These are phyloP conservation scores for Cladosporium oxysporum DNA, from an alignment of 2,329 filamentous ascomycete genomes.

Conservation along the genomic window DNA sequence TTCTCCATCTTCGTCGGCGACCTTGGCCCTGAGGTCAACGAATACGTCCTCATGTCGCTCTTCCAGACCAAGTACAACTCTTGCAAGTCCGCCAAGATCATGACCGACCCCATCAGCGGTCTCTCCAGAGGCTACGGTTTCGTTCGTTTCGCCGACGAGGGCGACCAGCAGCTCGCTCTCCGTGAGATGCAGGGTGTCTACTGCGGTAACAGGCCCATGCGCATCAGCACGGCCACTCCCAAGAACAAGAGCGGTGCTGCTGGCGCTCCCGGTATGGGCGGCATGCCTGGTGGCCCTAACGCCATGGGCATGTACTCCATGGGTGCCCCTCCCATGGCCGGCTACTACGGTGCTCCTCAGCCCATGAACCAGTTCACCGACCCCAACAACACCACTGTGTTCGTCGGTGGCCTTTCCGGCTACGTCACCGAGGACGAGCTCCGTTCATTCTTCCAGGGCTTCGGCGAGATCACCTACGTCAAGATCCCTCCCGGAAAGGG, in stretches of 20 bases:
- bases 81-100: slow-evolving; percentile 99
- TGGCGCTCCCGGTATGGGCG: slow-evolving; percentile 55
- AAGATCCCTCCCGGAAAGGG: slow-evolving; percentile 99
- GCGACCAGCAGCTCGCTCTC: slow-evolving; percentile 92
- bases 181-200: slow-evolving; percentile 99
- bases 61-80: slow-evolving; percentile 96
- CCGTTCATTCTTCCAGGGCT: slow-evolving; percentile 99
- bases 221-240: slow-evolving; percentile 94
- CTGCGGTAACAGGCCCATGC: slow-evolving; percentile 97
- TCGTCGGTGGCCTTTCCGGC: slow-evolving; percentile 93
- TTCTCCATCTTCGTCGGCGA: slow-evolving; percentile 98
- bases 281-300: slow-evolving; percentile 45
- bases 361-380: slow-evolving; percentile 99
- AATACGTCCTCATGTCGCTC: slow-evolving; percentile 94
- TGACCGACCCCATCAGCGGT: slow-evolving; percentile 97
- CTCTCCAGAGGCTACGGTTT: slow-evolving; percentile 98
- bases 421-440: slow-evolving; percentile 99
- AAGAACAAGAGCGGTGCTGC: slow-evolving; percentile 74
- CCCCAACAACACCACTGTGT: slow-evolving; percentile 98
- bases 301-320: slow-evolving; percentile 68
- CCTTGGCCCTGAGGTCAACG: slow-evolving; percentile 95
- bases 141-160: slow-evolving; percentile 93
- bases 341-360: slow-evolving; percentile 67
- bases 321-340: slow-evolving; percentile 64
- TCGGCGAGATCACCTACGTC: slow-evolving; percentile 98